These are phyloP conservation scores for Aspergillus quadricinctus DNA, from an alignment of 2,329 filamentous ascomycete species.

Conservation along the genomic window DNA sequence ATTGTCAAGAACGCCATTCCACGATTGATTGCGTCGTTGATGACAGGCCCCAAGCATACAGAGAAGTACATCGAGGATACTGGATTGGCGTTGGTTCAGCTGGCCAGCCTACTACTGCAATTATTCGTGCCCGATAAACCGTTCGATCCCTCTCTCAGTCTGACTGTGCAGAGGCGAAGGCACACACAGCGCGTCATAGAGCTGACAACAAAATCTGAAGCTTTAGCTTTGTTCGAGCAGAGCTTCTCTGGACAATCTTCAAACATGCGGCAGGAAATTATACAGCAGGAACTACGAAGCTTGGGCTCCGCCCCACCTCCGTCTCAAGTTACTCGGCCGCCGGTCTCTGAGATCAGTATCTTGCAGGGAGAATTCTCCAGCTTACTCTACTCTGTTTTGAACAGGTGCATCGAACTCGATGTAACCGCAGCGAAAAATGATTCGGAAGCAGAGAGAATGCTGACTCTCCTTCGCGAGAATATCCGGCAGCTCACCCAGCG, in stretches of 20 bases:
- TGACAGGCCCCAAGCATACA: constrained; percentile 7
- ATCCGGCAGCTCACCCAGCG: constrained; percentile 67
- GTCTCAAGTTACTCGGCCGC: constrained; percentile 67
- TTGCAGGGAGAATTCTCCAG: constrained; percentile 82
- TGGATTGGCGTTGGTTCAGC: constrained; percentile 67
- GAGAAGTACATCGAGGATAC: constrained; percentile 31
- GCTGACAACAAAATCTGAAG: constrained; percentile 55
- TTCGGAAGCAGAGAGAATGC: constrained; percentile 26
- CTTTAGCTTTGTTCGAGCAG: constrained; percentile 62
- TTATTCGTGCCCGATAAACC: constrained; percentile 82
- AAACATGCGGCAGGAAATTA: constrained; percentile 61
- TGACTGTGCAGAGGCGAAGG: constrained; percentile 59
- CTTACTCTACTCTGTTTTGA: constrained; percentile 61
- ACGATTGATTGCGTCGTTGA: constrained; percentile 23
- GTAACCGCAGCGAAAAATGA: constrained; percentile 14
- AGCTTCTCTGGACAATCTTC: constrained; percentile 64
- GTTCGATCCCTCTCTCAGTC: constrained; percentile 70
- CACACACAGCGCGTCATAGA: constrained; percentile 54
- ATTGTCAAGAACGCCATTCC: constrained; percentile 28
- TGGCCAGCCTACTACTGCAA: constrained; percentile 68
- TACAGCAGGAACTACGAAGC: constrained; percentile 58
- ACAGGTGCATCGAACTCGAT: constrained; percentile 32
- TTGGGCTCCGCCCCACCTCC: constrained; percentile 65
- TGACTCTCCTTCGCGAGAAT: constrained; percentile 48
- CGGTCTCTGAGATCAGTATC: constrained; percentile 60